phyloP scores from a whole-genome alignment of 2,329 filamentous ascomycete genomes.

The Trichoderma asperellum region DNA sequence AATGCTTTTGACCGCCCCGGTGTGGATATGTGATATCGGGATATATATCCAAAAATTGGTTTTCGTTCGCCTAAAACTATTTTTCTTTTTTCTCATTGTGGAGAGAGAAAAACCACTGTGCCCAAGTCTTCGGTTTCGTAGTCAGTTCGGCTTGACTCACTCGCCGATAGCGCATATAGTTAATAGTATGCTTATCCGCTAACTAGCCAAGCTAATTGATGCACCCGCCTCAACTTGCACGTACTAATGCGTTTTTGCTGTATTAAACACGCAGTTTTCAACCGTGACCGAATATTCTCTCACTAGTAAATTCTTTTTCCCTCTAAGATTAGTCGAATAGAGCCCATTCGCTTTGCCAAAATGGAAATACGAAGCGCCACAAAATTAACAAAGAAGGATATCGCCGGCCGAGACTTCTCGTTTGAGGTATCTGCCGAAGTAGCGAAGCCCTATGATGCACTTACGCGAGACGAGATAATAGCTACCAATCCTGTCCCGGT shows the following conservation, averaged over 20 bases:
- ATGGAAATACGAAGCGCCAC: slow-evolving; percentile 26
- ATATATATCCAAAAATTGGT: background rate
- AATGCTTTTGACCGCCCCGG: background rate
- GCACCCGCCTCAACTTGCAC: background rate
- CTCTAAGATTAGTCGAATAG: background rate
- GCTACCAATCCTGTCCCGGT: background rate
- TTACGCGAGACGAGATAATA: slow-evolving; percentile 24
- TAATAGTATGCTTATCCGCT: slow-evolving; percentile 14
- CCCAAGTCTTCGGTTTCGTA: background rate
- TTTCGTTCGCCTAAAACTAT: background rate
- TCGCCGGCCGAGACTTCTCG: slow-evolving; percentile 30
- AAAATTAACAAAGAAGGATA: slow-evolving; percentile 20
- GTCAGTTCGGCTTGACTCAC: slow-evolving; percentile 1
- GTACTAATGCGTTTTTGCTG: background rate
- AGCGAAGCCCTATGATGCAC: slow-evolving; percentile 28
- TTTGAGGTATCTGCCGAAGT: slow-evolving; percentile 30
- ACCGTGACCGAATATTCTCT: background rate
- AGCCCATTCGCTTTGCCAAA: background rate
- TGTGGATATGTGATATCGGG: background rate
- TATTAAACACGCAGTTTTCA: background rate
- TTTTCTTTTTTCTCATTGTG: too few species aligned
- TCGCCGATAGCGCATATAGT: slow-evolving; percentile 1
- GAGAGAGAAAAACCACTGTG: background rate
- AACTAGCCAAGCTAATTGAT: slow-evolving; percentile 7
- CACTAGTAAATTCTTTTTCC: background rate